Evolutionary conservation across 345 rosid species (phyloP), one percentile per base, ranked within the genome.

Genomic region (Stellera chamaejasme): DNA sequence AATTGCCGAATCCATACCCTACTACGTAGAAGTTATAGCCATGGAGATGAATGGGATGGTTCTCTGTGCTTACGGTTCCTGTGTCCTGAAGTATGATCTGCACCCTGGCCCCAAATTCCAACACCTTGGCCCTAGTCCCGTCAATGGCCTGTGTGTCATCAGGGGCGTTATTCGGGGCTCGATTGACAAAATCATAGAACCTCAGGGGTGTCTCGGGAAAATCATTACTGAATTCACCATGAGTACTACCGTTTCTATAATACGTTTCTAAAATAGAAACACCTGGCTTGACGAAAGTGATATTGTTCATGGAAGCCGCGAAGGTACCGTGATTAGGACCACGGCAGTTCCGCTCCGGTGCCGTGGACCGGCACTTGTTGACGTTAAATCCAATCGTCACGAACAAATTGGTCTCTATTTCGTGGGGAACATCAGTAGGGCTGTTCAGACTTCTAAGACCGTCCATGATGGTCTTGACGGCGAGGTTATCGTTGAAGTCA

Each of bases 1-100:
- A 90, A 64, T 87, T 75, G 5, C 96, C 93, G 4, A 64, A 61
- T 13, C 96, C 97, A 27, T 67, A 84, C 14, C 87, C 97, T 6
- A 84, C 76, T 6, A 90, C 96, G 45, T 84, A 81, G 71, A 90
- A 90, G 72, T 82, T 90, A 55, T 82, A 84, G 45, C 97, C 96
- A 27, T 87, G 97, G 49, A 90, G 90, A 65, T 90, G 97, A 64
- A 87, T 90, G 0, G 96, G 97, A 60, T 90, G 97, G 48, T 90
- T 90, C 48, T 90, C 97, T 2, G 93, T 82, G 13, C 79, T 67
- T 60, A 90, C 59, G 0, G 86, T 87, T 56, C 87, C 83, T 0
- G 96, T 90, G 53, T 90, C 79, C 72, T 87, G 95, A 48, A 90
- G 76, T 55, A 90, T 79, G 36, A 90, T 57, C 45, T 90, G 90